Base-by-base conservation (phyloP, 352 stramenopile genomes). In the Phytophthora agathidicida region DNA sequence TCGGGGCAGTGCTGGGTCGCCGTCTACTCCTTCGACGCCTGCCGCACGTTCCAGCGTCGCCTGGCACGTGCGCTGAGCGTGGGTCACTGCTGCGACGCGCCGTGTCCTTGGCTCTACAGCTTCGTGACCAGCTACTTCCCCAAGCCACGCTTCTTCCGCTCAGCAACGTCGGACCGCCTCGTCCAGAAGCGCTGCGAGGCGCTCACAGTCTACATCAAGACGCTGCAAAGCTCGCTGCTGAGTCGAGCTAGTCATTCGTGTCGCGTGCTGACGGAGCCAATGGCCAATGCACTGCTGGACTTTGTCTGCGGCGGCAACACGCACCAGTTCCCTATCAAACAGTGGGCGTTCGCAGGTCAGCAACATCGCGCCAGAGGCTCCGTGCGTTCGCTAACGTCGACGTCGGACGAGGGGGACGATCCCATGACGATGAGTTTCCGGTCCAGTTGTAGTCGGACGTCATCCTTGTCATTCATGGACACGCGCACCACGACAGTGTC, bases 111-210 rank as follows among this genome's bases (percentile, higher is more conserved):
- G 65, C 48, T 73, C 35, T 69, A 61, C 52, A 60, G 59, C 35
- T 73, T 70, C 53, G 49, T 70, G n/a, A 59, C 43, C 39, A 70
- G 65, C 59, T 70, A 70, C 59, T 73, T 73, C 58, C 65, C 60
- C 43, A 69, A 59, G 48, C 54, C 53, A 10, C 59, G 53, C 5
- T 26, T 64, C 5, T 67, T 68, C 30, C 47, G 47, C n/a, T 70
- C 46, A 20, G 27, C 37, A n/a, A 46, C 51, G 19, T 68, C 43
- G 20, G 52, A 52, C 16, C 56, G 43, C 3, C 57, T 77, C 27
- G 53, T 77, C 31, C 24, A 60, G 13, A 54, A 62, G 37, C 53
- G 69, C 19, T 56, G 64, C 28, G 45, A 71, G 7, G 57, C 65
- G 16, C 55, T 81, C n/a, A 27, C 49, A 13, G 33, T 39, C 13